Percentiles rank a stretch among this genome's conserved stretches.
These are phyloP conservation scores for Parascedosporium putredinis DNA, from an alignment of 2,329 filamentous ascomycete species.

Conservation along the genomic window DNA sequence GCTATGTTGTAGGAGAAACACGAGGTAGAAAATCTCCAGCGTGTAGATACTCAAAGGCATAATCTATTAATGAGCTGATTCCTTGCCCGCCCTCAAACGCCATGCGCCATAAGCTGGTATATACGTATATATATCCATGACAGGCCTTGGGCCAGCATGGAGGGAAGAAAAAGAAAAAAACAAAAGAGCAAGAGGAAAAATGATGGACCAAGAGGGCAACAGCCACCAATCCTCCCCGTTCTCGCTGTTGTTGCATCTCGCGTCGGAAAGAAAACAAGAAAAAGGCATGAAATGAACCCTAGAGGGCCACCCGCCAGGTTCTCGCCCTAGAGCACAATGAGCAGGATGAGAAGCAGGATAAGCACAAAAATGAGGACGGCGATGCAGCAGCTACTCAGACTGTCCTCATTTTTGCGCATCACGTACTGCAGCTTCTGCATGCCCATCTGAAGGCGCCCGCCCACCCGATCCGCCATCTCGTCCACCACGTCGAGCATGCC, in stretches of 20 bases:
- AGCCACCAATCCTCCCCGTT: too few species aligned
- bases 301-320: too few species aligned
- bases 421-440: constrained; percentile 79
- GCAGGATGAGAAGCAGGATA: constrained; percentile 72
- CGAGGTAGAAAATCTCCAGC: background rate
- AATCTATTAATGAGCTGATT: background rate
- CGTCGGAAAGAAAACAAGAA: background rate
- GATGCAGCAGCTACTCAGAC: constrained; percentile 81
- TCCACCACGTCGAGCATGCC: constrained; percentile 84
- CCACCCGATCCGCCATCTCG: constrained; percentile 73
- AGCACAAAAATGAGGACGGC: constrained; percentile 77
- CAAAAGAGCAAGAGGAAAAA: too few species aligned
- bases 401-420: constrained; percentile 83
- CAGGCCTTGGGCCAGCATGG: background rate
- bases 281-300: background rate
- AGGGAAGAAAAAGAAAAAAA: constrained; percentile 7
- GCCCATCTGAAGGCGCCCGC: constrained; percentile 73
- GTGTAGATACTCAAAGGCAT: too few species aligned
- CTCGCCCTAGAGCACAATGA: constrained; percentile 48
- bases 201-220: too few species aligned
- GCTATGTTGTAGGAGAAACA: background rate
- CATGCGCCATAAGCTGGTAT: too few species aligned
- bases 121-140: background rate
- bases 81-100: background rate
- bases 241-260: too few species aligned